Conservation (phyloP, 2,329 filamentous ascomycete genomes). For the Daldinia sp. region DNA sequence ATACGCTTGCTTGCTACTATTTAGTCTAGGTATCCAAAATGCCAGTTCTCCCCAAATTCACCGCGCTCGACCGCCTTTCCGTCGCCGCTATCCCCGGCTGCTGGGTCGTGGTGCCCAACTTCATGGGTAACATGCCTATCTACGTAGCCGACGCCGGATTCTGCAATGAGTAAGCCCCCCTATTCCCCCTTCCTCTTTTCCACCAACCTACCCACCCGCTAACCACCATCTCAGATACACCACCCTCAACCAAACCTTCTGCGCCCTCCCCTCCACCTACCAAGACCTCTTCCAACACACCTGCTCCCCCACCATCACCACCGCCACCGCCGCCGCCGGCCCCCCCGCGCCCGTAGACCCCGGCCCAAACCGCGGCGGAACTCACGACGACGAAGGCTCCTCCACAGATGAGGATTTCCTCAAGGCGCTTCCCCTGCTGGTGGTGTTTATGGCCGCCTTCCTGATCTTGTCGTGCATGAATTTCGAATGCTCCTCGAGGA, state of each 20-base stretch:
- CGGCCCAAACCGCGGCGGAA: too few species aligned
- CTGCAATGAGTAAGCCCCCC: constrained; percentile 5
- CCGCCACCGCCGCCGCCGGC: too few species aligned
- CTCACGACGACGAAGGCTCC: too few species aligned
- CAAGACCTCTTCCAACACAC: background rate
- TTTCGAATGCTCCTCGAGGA: too few species aligned
- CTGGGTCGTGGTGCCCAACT: constrained; percentile 4
- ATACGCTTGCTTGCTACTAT: too few species aligned
- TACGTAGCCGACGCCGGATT: background rate
- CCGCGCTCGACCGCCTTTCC: background rate
- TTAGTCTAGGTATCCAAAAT: background rate
- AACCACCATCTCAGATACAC: constrained; percentile 1
- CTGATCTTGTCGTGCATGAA: too few species aligned
- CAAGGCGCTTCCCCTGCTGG: too few species aligned
- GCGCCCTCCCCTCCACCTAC: background rate
- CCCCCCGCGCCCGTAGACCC: too few species aligned
- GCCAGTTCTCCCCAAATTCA: background rate
- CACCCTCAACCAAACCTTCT: constrained; percentile 12
- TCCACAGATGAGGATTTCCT: too few species aligned
- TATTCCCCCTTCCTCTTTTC: background rate
- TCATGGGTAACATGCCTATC: background rate
- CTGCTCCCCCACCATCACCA: background rate
- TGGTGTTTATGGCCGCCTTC: too few species aligned
- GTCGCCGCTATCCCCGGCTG: background rate
- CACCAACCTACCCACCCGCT: background rate